Evolutionary conservation across 176 grass and related monocot genomes (phyloP).

Genomic region (Phoenix dactylifera): DNA sequence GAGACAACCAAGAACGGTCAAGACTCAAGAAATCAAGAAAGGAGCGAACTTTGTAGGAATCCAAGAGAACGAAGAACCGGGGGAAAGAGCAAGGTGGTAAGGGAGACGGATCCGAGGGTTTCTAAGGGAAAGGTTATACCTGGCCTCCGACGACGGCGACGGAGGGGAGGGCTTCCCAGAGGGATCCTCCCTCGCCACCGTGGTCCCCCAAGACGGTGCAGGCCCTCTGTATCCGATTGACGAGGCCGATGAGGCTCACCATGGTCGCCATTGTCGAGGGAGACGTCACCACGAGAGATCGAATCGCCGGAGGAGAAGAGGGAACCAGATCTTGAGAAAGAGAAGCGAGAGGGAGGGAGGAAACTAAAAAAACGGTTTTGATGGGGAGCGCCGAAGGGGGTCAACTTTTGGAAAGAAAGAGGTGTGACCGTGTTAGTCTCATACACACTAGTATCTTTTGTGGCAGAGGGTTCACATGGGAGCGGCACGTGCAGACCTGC

Average conservation of each 20-base stretch:
- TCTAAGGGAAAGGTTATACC: slow-evolving; percentile 25
- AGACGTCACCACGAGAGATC: background rate
- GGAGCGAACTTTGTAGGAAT: background rate
- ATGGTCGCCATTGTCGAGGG: slow-evolving; percentile 74
- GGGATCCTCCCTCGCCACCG: slow-evolving; percentile 54
- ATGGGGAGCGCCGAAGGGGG: background rate
- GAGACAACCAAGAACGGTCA: slow-evolving; percentile 6
- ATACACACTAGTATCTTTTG: no score
- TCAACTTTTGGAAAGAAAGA: slow-evolving; percentile 4
- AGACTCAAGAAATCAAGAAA: background rate
- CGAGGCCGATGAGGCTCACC: slow-evolving; percentile 94
- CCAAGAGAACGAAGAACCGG: background rate
- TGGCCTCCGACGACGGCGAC: slow-evolving; percentile 99
- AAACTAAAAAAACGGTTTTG: slow-evolving; percentile 15
- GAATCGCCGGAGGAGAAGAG: background rate
- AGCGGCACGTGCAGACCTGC: no score
- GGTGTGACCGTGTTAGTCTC: no score
- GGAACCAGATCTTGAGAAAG: background rate
- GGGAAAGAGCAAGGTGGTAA: no score
- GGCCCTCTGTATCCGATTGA: slow-evolving; percentile 96
- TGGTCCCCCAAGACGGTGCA: slow-evolving; percentile 97
- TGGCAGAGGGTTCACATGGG: no score
- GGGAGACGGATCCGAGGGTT: background rate
- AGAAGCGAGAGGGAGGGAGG: background rate
- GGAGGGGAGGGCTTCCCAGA: slow-evolving; percentile 96